phyloP scores from a whole-genome alignment of 768 basidiomycete genomes.

The Pulveroboletus frians region DNA sequence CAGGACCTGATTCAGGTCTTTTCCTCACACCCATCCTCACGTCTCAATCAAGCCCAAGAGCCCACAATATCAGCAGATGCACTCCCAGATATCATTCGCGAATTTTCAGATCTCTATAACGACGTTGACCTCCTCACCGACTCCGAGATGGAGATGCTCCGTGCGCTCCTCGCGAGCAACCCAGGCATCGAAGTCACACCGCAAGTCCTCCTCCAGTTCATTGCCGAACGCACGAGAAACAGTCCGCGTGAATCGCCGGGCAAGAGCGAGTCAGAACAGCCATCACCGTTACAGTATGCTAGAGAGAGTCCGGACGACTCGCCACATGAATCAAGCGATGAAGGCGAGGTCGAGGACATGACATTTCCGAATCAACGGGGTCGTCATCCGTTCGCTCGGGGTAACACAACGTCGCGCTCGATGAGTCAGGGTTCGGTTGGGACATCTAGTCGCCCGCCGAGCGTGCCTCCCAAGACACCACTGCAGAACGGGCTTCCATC shows the following conservation, averaged over 20 bases:
- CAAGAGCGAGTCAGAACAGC: conserved; percentile 16
- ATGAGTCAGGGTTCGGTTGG: conserved; percentile 53
- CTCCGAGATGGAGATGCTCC: conserved; percentile 59
- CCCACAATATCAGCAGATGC: conserved; percentile 64
- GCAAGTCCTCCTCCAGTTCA: conserved; percentile 54
- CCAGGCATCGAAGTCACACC: conserved; percentile 68
- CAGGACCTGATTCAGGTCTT: conserved; percentile 65
- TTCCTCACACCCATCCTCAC: conserved; percentile 55
- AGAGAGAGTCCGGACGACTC: conserved; percentile 31
- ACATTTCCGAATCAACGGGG: conserved; percentile 37
- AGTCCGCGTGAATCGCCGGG: conserved; percentile 28
- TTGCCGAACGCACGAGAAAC: conserved; percentile 54
- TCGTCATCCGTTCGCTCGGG: conserved; percentile 26
- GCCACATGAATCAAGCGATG: conserved; percentile 32
- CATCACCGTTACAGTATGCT: conserved; percentile 5
- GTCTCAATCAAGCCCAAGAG: conserved; percentile 53
- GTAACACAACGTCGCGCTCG: conserved; percentile 41
- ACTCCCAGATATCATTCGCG: conserved; percentile 65
- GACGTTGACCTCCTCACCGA: conserved; percentile 59
- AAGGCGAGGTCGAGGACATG: conserved; percentile 33
- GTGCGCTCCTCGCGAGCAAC: conserved; percentile 49
- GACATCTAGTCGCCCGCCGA: conserved; percentile 48
- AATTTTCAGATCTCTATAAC: conserved; percentile 55
- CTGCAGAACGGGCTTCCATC: conserved; percentile 40
- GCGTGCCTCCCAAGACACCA: conserved; percentile 53